Evolutionary conservation across 352 stramenopile species (phyloP).

Genomic region (Plasmopara viticola): DNA sequence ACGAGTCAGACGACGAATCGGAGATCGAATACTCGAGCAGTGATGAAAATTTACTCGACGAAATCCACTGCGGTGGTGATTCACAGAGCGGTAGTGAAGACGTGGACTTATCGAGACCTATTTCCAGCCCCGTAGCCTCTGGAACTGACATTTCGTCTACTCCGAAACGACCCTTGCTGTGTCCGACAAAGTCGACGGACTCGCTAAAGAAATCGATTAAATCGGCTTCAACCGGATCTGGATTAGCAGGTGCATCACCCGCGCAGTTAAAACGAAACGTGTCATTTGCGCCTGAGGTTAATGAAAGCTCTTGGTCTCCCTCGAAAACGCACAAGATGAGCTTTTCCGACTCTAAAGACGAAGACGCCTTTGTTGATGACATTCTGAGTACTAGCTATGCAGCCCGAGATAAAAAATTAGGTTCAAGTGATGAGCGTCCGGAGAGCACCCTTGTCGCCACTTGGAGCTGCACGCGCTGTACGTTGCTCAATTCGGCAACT

Average conservation of each 20-base stretch:
- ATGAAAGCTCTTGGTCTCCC: constrained; percentile 10
- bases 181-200: neutral
- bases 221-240: neutral
- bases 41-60: constrained; percentile 25
- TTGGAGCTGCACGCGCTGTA: constrained; percentile 78
- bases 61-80: constrained; percentile 24
- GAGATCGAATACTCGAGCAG: constrained; percentile 33
- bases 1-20: constrained; percentile 45
- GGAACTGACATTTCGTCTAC: constrained; percentile 25
- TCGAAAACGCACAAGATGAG: constrained; percentile 19
- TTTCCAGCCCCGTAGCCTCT: neutral
- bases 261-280: constrained; percentile 19
- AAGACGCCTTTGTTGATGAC: constrained; percentile 25
- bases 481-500: constrained; percentile 55
- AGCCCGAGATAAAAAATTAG: constrained; percentile 1
- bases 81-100: constrained; percentile 28
- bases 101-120: constrained; percentile 1
- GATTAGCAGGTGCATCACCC: neutral
- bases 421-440: constrained; percentile 42
- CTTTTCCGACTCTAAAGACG: constrained; percentile 19
- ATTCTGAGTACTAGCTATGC: constrained; percentile 12
- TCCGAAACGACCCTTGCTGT: constrained; percentile 8
- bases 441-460: constrained; percentile 20
- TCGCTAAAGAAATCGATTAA: constrained; percentile 11
- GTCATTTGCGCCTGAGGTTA: constrained; percentile 19